Base-by-base conservation (phyloP, 306 rosid genomes). In the Sesbania bispinosa region DNA sequence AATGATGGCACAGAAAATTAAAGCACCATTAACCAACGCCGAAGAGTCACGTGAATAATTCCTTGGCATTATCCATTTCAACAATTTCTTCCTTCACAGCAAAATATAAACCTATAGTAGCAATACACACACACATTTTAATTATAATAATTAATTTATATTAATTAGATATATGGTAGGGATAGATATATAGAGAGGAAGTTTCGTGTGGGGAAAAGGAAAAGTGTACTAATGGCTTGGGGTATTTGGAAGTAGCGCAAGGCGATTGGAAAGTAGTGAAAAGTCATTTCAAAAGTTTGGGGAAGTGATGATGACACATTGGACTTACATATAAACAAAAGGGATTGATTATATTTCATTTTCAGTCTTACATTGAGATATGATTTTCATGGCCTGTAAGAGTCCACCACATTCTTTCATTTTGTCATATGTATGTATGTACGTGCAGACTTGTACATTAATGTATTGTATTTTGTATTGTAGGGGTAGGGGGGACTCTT, bases 201-300 rank as follows among this genome's bases (percentile, higher is more conserved):
- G 78, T 67, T 82, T 59, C 83, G 83, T 86, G 87, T 30, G 43
- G 84, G 75, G 20, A 73, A 76, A 65, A 73, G 60, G 18, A n/a
- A n/a, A n/a, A 73, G 60, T 23, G 26, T 52, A 33, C 35, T 41
- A 57, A 62, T 29, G 78, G 70, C 27, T 33, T 77, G 55, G 62
- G 42, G 5, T 69, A 52, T 47, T 60, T 66, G 57, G 30, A 15
- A 32, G 48, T 18, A 36, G 24, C 79, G 48, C 39, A 15, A 26
- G 14, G 29, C 2, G 60, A 68, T 63, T 68, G 58, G 74, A 62
- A 42, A 70, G 63, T 7, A 59, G 43, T 52, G 64, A 35, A n/a
- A 66, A 46, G 61, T 65, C 54, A 11, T 35, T 61, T 19, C 11
- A 13, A 15, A 71, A 74, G 60, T 42, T 58, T 10, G 72, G 53